Evolutionary conservation across 208 protist genomes (phyloP), one percentile per base, ranked within the genome.

Genomic region (Trypanosoma congolense): DNA sequence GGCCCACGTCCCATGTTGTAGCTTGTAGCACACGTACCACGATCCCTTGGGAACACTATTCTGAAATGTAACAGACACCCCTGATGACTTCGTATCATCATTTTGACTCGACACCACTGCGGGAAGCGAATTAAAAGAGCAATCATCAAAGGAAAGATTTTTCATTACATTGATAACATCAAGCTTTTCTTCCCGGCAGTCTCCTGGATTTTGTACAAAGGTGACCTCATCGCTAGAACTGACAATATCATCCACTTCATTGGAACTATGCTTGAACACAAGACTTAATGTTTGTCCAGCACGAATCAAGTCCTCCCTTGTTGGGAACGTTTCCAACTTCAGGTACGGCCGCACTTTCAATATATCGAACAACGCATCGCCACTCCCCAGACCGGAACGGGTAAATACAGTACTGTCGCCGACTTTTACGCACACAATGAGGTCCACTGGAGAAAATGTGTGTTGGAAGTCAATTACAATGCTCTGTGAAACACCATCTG

Each of bases 121-220:
- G 25, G 83, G 83, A 16, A 86, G 58, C 26, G 69, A 79, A 40
- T 70, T 45, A 51, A 92, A 91, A 33, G 77, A 76, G 12, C 72
- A 83, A 62, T 92, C 85, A 35, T 70, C 57, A 4, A 80, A 47
- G 48, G 67, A 58, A 44, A 95, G 75, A 28, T 79, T 50, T 18
- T 38, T 2, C 70, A 93, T 73, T 25, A 80, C 73, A 50, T 44
- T 62, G 2, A 46, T 3, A 24, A 66, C 41, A n/a, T 79, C 58
- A 56, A 93, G 91, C 61, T 61, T 77, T 16, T 70, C 63, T 63
- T 82, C 82, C n/a, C 72, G 55, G 52, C 89, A 95, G 50, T 86
- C 54, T 18, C 63, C 30, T 28, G 82, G 75, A 60, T 76, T 56
- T 3, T 45, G 12, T 5, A 90, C 80, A 56, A 95, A 71, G 28